Conservation (phyloP, 768 basidiomycete genomes). For the Amanita pallidorosea region DNA sequence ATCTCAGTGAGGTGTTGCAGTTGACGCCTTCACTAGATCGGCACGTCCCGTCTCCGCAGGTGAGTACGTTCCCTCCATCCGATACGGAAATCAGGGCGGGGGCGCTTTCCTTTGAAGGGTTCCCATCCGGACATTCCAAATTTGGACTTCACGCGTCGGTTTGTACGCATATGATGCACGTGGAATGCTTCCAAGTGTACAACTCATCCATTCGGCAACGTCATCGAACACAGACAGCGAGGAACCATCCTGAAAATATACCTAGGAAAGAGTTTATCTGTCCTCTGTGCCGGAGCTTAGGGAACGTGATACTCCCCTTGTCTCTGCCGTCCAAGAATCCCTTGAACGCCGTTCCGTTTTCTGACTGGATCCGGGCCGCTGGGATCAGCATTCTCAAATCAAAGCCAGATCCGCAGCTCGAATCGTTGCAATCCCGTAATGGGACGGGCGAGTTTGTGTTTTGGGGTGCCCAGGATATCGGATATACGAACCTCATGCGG, state of each 20-base stretch:
- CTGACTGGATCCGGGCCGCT: slow-evolving; percentile 85
- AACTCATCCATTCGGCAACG: slow-evolving; percentile 78
- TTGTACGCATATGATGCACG: slow-evolving; percentile 96
- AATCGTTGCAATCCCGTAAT: slow-evolving; percentile 63
- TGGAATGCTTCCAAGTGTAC: slow-evolving; percentile 89
- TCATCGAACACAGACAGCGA: slow-evolving; percentile 77
- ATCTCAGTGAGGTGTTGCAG: slow-evolving; percentile 65
- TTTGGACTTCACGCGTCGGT: slow-evolving; percentile 84
- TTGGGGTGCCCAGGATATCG: slow-evolving; percentile 76
- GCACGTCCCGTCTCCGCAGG: slow-evolving; percentile 9
- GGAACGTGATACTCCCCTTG: slow-evolving; percentile 89
- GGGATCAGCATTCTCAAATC: slow-evolving; percentile 85
- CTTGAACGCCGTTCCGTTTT: slow-evolving; percentile 53
- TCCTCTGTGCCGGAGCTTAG: slow-evolving; percentile 92
- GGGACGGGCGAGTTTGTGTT: slow-evolving; percentile 86
- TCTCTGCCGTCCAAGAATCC: slow-evolving; percentile 35
- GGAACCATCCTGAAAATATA: slow-evolving; percentile 94
- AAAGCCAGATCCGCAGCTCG: slow-evolving; percentile 61
- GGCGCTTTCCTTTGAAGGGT: slow-evolving; percentile 51
- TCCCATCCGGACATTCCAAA: slow-evolving; percentile 57
- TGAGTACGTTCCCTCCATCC: slow-evolving; percentile 38
- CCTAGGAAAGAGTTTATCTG: slow-evolving; percentile 92
- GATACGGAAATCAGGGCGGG: slow-evolving; percentile 37
- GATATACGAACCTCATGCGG: slow-evolving; percentile 47
- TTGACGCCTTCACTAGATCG: slow-evolving; percentile 61